Base-by-base conservation (phyloP, 345 rosid species). In the Cardamine occulta region DNA sequence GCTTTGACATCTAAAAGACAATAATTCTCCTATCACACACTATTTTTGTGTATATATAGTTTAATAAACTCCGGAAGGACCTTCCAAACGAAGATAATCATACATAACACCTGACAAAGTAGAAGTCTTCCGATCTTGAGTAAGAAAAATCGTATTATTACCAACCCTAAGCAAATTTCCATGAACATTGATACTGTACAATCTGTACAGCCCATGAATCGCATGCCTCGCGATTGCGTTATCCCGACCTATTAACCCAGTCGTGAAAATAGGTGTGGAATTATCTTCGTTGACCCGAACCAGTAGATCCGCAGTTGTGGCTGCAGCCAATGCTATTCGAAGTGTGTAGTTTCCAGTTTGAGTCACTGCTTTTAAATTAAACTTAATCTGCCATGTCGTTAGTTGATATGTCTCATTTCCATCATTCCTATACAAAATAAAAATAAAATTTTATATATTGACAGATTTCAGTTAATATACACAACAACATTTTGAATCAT, bases 11-110 rank as follows among this genome's bases (percentile, higher is more conserved):
- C 6, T 52, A 49, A 24, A 3, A 8, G 6, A 39, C 40, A 14
- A 45, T 17, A 42, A 29, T 13, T 49, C n/a, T 39, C 31, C 11
- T 10, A 54, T 29, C 26, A 24, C 21, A 17, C 28, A 55, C 24
- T 15, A 8, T 5, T 34, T 31, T 24, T 23, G 45, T 2, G 3
- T 23, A 15, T 1, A 39, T 14, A 40, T 40, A 34, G 14, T 13
- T 15, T 70, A 45, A 15, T 31, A 52, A 54, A 31, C 9, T 52
- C 44, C 11, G 0, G 65, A 19, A 69, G 96, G 93, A 5, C 83
- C 86, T 85, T 95, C 97, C 9, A 90, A 75, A 13, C 97, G 91
- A 80, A 92, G 84, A 53, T 95, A 90, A 67, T 92, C 97, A 72
- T 92, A 90, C 97, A 92, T 89, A 35, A 90, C 71, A 37, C 96